These are phyloP conservation scores for Corynascus novoguineensis DNA, from an alignment of 495 filamentous ascomycete species.

Conservation along the genomic window DNA sequence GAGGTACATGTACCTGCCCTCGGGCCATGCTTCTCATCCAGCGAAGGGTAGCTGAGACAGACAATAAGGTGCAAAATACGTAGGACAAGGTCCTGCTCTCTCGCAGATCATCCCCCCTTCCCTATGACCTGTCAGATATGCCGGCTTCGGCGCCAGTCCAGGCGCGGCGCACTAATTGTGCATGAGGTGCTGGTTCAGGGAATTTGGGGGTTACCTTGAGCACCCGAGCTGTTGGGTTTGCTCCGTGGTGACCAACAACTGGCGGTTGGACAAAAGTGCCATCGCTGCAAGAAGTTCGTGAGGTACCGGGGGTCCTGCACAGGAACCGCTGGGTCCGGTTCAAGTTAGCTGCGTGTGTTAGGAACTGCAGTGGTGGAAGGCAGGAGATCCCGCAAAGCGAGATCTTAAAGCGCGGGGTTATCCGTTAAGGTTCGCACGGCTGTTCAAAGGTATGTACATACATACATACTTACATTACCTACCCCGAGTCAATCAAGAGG, in stretches of 20 bases:
- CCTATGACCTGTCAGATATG: background rate
- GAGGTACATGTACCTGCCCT: slow-evolving; percentile 13
- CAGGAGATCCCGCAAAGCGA: background rate
- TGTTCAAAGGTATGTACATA: too few relatives aligned
- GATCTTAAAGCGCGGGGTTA: slow-evolving; percentile 5
- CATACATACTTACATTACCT: too few relatives aligned
- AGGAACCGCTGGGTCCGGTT: slow-evolving; percentile 7
- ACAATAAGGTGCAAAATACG: background rate
- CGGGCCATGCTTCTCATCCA: background rate
- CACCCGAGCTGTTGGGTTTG: background rate
- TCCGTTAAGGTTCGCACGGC: background rate
- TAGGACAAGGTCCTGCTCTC: background rate
- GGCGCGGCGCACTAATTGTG: background rate
- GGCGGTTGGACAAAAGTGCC: background rate
- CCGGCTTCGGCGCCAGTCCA: background rate
- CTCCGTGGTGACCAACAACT: background rate
- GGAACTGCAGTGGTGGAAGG: background rate
- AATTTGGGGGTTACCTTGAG: background rate
- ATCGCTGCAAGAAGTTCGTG: background rate
- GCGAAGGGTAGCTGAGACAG: background rate
- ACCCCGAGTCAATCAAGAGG: too few relatives aligned
- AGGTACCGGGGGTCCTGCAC: too few relatives aligned
- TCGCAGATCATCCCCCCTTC: background rate
- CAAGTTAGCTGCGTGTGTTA: slow-evolving; percentile 12
- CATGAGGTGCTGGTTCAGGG: background rate